phyloP scores from a whole-genome alignment of 2,329 filamentous ascomycete genomes.

The Pezizomycotina sp. region DNA sequence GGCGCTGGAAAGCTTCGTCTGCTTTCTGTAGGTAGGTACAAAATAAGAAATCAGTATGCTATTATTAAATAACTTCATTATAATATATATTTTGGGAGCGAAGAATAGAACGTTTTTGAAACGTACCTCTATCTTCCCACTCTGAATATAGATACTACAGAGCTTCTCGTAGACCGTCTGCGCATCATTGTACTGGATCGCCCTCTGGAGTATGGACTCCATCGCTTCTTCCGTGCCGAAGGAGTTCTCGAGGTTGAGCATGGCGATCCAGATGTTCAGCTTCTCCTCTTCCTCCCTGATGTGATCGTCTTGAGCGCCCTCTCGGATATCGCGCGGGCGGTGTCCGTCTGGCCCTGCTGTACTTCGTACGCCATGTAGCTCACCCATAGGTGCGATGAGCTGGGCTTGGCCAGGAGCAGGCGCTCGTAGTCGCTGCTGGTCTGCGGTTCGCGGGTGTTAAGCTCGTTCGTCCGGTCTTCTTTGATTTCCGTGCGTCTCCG shows the following conservation, averaged over 20 bases:
- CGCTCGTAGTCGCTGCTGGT: conserved; percentile 86
- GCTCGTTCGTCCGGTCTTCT: conserved; percentile 77
- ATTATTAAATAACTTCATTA: background rate
- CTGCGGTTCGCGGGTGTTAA: conserved; percentile 76
- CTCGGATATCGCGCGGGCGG: conserved; percentile 76
- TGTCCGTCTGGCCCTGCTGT: conserved; percentile 72
- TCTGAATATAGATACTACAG: conserved; percentile 87
- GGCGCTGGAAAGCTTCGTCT: conserved; percentile 68
- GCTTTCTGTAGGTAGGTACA: conserved; percentile 52
- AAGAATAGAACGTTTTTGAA: background rate
- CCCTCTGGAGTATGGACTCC: conserved; percentile 75
- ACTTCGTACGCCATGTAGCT: conserved; percentile 98
- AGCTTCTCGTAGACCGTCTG: conserved; percentile 79
- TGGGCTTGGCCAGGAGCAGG: conserved; percentile 75
- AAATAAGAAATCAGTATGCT: too few relatives aligned
- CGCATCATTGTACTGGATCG: conserved; percentile 83
- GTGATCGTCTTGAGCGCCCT: conserved; percentile 78
- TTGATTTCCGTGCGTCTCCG: conserved; percentile 60
- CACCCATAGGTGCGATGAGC: conserved; percentile 88
- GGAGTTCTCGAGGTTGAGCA: conserved; percentile 83
- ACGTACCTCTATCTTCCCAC: conserved; percentile 64
- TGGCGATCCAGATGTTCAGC: conserved; percentile 84
- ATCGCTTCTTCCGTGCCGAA: conserved; percentile 71
- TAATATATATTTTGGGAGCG: background rate
- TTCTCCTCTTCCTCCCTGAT: conserved; percentile 64